Conservation (phyloP, 2,329 filamentous ascomycete genomes). For the Diaporthe velutina region DNA sequence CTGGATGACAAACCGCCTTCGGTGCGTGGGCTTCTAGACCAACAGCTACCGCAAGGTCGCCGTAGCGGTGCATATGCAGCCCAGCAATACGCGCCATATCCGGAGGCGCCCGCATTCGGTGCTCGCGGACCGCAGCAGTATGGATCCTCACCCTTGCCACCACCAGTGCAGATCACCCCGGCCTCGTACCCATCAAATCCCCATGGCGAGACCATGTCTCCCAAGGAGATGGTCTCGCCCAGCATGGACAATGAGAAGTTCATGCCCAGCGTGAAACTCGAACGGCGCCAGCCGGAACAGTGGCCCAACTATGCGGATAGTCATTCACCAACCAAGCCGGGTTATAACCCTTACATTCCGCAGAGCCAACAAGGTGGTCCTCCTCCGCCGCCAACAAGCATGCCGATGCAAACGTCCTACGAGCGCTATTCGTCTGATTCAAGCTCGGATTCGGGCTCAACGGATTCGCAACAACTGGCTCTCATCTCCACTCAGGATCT, state of each 20-base stretch:
- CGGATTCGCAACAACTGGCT: slow-evolving; percentile 52
- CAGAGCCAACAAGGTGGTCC: slow-evolving; percentile 37
- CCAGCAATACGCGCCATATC: slow-evolving; percentile 46
- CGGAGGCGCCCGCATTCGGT: slow-evolving; percentile 41
- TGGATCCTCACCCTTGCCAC: slow-evolving; percentile 36
- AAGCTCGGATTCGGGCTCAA: slow-evolving; percentile 48
- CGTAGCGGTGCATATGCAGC: slow-evolving; percentile 40
- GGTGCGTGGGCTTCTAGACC: slow-evolving; percentile 66
- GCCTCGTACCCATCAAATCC: slow-evolving; percentile 41
- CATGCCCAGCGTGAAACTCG: slow-evolving; percentile 54
- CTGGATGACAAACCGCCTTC: slow-evolving; percentile 60
- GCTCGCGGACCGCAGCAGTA: slow-evolving; percentile 38
- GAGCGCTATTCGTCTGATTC: slow-evolving; percentile 55
- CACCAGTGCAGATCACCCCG: slow-evolving; percentile 41
- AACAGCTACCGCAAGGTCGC: slow-evolving; percentile 48
- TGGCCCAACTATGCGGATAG: slow-evolving; percentile 22
- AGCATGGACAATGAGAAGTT: slow-evolving; percentile 57
- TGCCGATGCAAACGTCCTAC: slow-evolving; percentile 48
- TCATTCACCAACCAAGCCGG: slow-evolving; percentile 36
- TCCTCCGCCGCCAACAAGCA: slow-evolving; percentile 21
- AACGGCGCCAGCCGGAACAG: slow-evolving; percentile 50
- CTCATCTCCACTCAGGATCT: slow-evolving; percentile 69
- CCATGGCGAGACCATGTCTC: slow-evolving; percentile 43
- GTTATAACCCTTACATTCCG: slow-evolving; percentile 33
- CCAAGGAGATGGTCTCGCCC: slow-evolving; percentile 53